Conservation (phyloP, 2,329 filamentous ascomycete species). For the Aspergillus terreus region DNA sequence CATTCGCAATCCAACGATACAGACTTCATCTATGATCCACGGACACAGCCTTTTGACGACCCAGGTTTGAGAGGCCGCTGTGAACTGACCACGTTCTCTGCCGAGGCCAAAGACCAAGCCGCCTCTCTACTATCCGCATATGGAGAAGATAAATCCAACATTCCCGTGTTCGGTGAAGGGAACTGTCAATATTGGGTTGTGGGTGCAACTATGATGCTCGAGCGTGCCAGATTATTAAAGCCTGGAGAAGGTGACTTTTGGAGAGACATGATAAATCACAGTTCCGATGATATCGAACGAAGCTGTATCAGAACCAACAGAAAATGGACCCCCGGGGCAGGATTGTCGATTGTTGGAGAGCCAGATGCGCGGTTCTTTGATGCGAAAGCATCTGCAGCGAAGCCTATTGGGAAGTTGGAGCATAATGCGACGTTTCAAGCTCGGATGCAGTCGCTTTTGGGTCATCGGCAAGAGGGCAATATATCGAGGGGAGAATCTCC, state of each 20-base stretch:
- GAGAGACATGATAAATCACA: constrained; percentile 16
- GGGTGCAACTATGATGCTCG: neutral
- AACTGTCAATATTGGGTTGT: too few species aligned
- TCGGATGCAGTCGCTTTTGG: constrained; percentile 11
- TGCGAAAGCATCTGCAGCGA: neutral
- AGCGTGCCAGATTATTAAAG: constrained; percentile 2
- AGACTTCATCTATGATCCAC: too few species aligned
- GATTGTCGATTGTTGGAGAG: constrained; percentile 4
- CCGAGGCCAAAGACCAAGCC: too few species aligned
- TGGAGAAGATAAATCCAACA: too few species aligned
- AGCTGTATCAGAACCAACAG: constrained; percentile 7
- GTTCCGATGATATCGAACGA: constrained; percentile 11
- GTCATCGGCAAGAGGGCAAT: neutral
- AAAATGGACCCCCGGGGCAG: constrained; percentile 14
- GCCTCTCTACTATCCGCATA: too few species aligned
- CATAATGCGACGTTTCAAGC: constrained; percentile 9
- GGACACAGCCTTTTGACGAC: too few species aligned
- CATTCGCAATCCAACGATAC: too few species aligned
- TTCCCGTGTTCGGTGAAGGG: too few species aligned
- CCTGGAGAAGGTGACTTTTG: constrained; percentile 14
- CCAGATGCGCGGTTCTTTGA: constrained; percentile 17
- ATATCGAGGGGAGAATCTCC: neutral
- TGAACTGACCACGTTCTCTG: too few species aligned
- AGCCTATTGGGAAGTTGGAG: constrained; percentile 8
- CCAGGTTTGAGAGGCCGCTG: too few species aligned